Base-by-base conservation (phyloP, 805 yeast genomes). In the Zygoascus flipseniorum region DNA sequence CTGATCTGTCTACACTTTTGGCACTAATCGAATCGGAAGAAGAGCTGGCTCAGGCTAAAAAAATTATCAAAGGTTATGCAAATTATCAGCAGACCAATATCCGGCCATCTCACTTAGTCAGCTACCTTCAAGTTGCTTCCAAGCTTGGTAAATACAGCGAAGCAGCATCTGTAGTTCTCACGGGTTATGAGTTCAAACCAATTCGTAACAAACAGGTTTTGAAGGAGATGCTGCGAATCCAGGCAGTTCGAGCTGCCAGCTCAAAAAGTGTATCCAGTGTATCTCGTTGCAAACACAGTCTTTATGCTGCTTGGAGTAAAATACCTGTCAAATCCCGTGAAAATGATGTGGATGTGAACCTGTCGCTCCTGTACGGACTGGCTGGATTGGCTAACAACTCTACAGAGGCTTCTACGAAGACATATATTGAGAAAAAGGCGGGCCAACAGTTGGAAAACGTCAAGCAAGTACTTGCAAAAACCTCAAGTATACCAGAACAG, bases 81-180 rank as follows among this genome's bases (percentile, higher is more conserved):
- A 48, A 52, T 19, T 52, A 56, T 52, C 51, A 48, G 16, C 54
- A 56, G 19, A 48, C 37, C 20, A 58, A 55, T 44, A 52, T 64
- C 31, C 48, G 48, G 14, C 52, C 59, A 6, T 52, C 57, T 18
- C 61, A 63, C 35, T n/a, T 63, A 16, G 47, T 54, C 11, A 54
- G 47, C n/a, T 52, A 62, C 16, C 46, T 65, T 19, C 57, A 63
- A 13, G 52, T 54, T 13, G 58, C 67, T 1, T 64, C 69, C 1
- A 55, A 44, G 35, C 49, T 59, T 8, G 69, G 68, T 28, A 41
- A n/a, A 14, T 54, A 47, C 20, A 31, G 37, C 16, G 58, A 57
- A 8, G 59, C 59, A 9, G 43, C 37, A 10, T 31, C 49, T 10
- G 48, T 37, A 10, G 43, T 50, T 18, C 49, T 46, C 14, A 43